Evolutionary conservation across 495 filamentous ascomycete genomes (phyloP).

Genomic region (Letharia lupina): DNA sequence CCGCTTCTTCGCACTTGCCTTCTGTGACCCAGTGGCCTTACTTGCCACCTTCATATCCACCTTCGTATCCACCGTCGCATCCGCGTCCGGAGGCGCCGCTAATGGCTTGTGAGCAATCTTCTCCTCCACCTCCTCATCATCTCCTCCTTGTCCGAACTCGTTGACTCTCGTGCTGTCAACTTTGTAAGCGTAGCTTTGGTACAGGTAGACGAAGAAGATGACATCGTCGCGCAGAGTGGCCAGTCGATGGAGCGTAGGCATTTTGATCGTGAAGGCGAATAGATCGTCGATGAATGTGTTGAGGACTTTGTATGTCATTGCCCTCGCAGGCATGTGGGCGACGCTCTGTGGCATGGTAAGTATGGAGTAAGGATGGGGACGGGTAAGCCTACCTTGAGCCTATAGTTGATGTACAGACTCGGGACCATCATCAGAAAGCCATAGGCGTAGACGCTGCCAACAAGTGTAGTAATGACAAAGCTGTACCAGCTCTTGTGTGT

Average conservation of each 20-base stretch:
- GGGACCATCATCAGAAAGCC: slow-evolving; percentile 99
- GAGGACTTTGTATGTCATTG: slow-evolving; percentile 96
- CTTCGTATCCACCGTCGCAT: not conserved
- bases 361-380: slow-evolving; percentile 4
- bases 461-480: slow-evolving; percentile 82
- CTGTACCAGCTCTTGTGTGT: slow-evolving; percentile 98
- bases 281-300: slow-evolving; percentile 75
- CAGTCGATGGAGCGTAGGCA: slow-evolving; percentile 91
- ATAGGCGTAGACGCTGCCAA: slow-evolving; percentile 94
- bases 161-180: slow-evolving; percentile 89
- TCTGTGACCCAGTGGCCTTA: not conserved
- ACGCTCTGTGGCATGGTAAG: slow-evolving; percentile 50
- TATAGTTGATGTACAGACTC: slow-evolving; percentile 95
- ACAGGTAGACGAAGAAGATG: slow-evolving; percentile 98
- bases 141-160: slow-evolving; percentile 94
- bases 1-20: slow-evolving; percentile 1
- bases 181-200: slow-evolving; percentile 88
- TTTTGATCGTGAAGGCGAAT: slow-evolving; percentile 98
- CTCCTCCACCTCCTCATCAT: slow-evolving; percentile 64
- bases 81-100: slow-evolving; percentile 23
- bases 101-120: slow-evolving; percentile 39
- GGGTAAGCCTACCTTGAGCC: slow-evolving; percentile 56
- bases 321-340: slow-evolving; percentile 91
- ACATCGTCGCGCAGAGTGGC: slow-evolving; percentile 91
- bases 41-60: not conserved